Conservation (phyloP, 495 filamentous ascomycete species). For the Penicillium dipodomyicola region DNA sequence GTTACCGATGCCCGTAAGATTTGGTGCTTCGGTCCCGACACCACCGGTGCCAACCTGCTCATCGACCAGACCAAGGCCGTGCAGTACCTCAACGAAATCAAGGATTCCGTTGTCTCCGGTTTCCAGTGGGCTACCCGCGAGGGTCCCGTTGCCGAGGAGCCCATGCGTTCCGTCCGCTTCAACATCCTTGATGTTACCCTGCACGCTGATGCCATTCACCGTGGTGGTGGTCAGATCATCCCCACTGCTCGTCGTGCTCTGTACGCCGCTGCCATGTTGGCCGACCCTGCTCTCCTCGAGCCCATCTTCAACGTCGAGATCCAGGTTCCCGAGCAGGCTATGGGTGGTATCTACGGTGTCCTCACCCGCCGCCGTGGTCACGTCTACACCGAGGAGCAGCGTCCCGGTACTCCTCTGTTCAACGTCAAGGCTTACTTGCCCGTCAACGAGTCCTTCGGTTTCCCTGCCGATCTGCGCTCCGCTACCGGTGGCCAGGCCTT, state of each 20-base stretch:
- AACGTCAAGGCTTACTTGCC: conserved; percentile 99
- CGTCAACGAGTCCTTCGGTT: conserved; percentile 99
- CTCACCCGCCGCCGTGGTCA: conserved; percentile 97
- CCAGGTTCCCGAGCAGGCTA: conserved; percentile 95
- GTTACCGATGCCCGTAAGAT: conserved; percentile 99
- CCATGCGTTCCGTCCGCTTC: conserved; percentile 94
- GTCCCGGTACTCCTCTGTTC: conserved; percentile 97
- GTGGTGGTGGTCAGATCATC: conserved; percentile 98
- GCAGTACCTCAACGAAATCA: conserved; percentile 99
- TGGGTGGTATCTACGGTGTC: conserved; percentile 99
- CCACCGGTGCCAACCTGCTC: conserved; percentile 94
- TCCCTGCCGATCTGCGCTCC: conserved; percentile 93
- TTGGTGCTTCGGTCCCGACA: conserved; percentile 99
- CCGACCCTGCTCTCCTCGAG: conserved; percentile 86
- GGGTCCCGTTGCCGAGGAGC: conserved; percentile 96
- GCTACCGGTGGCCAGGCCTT: conserved; percentile 96
- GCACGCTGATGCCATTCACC: conserved; percentile 98
- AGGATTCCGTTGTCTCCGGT: conserved; percentile 98
- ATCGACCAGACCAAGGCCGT: conserved; percentile 99
- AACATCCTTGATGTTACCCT: conserved; percentile 99
- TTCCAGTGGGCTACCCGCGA: conserved; percentile 99
- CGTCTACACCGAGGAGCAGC: conserved; percentile 98
- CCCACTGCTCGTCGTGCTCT: conserved; percentile 97
- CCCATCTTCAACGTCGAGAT: conserved; percentile 99
- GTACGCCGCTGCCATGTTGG: conserved; percentile 87